A percentile compares a stretch with the other conserved stretches of the same genome.
Conservation (phyloP, 768 basidiomycete species). For the Steccherinum ochraceum region DNA sequence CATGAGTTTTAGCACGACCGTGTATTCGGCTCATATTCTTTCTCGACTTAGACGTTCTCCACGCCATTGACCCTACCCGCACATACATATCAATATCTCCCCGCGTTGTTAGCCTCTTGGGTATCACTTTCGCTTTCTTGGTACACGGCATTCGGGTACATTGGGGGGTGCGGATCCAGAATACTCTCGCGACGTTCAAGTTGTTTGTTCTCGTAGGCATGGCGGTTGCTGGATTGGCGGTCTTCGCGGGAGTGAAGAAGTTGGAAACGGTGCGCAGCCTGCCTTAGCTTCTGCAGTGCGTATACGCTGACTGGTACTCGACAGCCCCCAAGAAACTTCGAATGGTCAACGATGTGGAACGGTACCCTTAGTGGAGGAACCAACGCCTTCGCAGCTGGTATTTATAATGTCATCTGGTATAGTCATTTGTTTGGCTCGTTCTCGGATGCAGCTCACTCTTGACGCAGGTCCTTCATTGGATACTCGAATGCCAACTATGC, state of each 20-base stretch:
- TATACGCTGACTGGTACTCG: not conserved
- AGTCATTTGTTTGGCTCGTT: slow-evolving; percentile 2
- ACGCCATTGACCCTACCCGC: slow-evolving; percentile 38
- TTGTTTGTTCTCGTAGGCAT: slow-evolving; percentile 48
- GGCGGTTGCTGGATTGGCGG: slow-evolving; percentile 47
- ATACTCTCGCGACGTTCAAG: slow-evolving; percentile 56
- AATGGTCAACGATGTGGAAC: slow-evolving; percentile 58
- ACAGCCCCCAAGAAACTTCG: slow-evolving; percentile 45
- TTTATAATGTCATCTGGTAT: slow-evolving; percentile 70
- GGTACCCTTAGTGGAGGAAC: slow-evolving; percentile 43
- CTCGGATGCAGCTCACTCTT: not conserved
- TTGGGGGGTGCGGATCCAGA: slow-evolving; percentile 58
- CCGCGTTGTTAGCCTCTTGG: slow-evolving; percentile 48
- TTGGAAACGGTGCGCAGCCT: slow-evolving; percentile 42
- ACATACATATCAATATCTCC: slow-evolving; percentile 41
- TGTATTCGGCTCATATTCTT: not conserved
- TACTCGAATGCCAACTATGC: slow-evolving; percentile 75
- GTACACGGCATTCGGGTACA: slow-evolving; percentile 49
- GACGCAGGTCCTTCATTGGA: slow-evolving; percentile 58
- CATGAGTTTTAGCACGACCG: too few species aligned
- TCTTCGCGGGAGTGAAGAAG: slow-evolving; percentile 36
- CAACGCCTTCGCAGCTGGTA: slow-evolving; percentile 56
- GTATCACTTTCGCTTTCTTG: slow-evolving; percentile 49
- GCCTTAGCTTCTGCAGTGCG: not conserved
- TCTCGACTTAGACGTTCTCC: slow-evolving; percentile 14